Base-by-base conservation (phyloP, 1,284 basidiomycete genomes). In the Pseudozyma tsukubaensis region DNA sequence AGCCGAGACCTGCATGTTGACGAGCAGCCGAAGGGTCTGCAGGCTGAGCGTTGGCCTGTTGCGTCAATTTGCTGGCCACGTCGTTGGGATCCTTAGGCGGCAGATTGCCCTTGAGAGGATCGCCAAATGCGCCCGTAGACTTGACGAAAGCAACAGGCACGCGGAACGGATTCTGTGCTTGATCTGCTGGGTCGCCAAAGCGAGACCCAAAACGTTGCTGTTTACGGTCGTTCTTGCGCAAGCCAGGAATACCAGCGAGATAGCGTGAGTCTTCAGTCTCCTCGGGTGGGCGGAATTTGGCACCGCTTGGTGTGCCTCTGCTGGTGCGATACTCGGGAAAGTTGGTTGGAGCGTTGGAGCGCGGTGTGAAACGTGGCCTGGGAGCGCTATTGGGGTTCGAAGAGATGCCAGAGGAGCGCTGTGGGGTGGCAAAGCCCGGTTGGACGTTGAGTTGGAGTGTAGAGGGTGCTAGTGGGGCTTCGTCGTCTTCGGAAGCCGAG, bases 111-210 rank as follows among this genome's bases (percentile, higher is more conserved):
- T 72, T 65, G 47, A 68, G 61, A 12, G 64, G 71, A 52, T 68
- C 65, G 21, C 59, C 57, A 29, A 59, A 76, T 43, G 68, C 66
- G 50, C 77, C 77, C 1, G 69, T 63, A 1, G 75, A 56, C 56
- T 79, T 77, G 64, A 78, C 77, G 45, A 80, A 80, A 12, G 71
- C 51, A 19, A 79, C 62, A 12, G 78, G 77, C 18, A 57, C 58
- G n/a, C 73, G 40, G 42, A 79, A 70, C 10, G 63, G 55, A 29
- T 45, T 63, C 36, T 62, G 59, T 10, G 57, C 50, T 19, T 50
- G 10, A 19, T 66, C 59, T 0, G 75, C 75, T 9, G 70, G 72
- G 21, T 72, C 70, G 12, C 66, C 71, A 21, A 64, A 65, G 43
- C 65, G 75, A 16, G 61, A 36, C 18, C 12, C 29, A 21, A 62